Evolutionary conservation across 805 yeast species (phyloP), one percentile per base, ranked within the genome.

Genomic region (Starmerella stellata): DNA sequence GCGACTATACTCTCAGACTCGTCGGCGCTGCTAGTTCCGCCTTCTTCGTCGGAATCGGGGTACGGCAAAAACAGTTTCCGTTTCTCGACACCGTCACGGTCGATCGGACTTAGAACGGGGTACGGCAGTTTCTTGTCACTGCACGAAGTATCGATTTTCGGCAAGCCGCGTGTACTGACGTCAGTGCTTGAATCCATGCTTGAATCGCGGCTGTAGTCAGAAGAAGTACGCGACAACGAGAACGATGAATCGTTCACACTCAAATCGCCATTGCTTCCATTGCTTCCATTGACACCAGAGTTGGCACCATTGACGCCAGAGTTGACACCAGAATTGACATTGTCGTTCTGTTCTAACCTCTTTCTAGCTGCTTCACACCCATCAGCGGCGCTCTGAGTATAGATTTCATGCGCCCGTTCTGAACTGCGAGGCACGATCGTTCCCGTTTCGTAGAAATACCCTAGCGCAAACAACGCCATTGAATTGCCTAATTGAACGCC

Each of bases 391-490:
- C 80, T 73, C 34, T 61, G 56, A 28, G 57, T 55, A 52, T 72
- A 76, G 59, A 69, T 72, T 37, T 58, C 56, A 30, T 50, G 49
- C 0, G 81, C 75, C 50, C 58, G 51, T 14, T 54, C 58, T 13
- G 57, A 16, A 53, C 70, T 63, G 20, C 54, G 53, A 4, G 56
- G 55, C 32, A 72, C 68, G 4, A 75, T 78, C 28, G 75, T 64
- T 2, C 85, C 85, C 35, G 67, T 70, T 49, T 75, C 81, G 50
- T 65, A 66, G 50, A 72, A 78, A 48, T 71, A 68, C 0, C 80
- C 87, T 30, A 78, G 52, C 30, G 80, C 78, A 51, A 70, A 78
- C 48, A 75, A 74, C 2, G 79, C 81, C 44, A 73, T 69, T 1
- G 69, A 61, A 38, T 72, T 61, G 19, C 75, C 75, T 20, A 65